Conservation (phyloP, 495 filamentous ascomycete genomes). For the Thermothielavioides terrestris region DNA sequence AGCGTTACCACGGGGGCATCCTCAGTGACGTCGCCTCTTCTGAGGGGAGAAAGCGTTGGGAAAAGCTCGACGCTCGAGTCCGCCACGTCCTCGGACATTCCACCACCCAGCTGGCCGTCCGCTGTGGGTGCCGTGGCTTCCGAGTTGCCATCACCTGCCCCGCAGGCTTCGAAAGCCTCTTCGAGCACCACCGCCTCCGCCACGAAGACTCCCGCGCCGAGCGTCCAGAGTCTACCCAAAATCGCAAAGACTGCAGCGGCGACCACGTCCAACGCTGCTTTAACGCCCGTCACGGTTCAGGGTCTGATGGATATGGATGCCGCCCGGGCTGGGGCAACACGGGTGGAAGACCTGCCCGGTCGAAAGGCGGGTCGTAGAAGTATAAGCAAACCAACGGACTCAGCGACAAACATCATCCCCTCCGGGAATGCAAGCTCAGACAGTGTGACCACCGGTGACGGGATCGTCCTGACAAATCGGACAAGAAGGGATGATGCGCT, state of each 20-base stretch:
- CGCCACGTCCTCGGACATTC: conserved; percentile 27
- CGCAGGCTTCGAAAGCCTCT: conserved; percentile 47
- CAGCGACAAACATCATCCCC: conserved; percentile 11
- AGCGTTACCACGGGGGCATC: conserved; percentile 25
- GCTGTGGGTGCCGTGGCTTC: conserved; percentile 28
- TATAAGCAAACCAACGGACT: conserved; percentile 29
- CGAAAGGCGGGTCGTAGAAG: conserved; percentile 26
- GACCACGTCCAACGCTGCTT: conserved; percentile 17
- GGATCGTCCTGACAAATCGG: conserved; percentile 25
- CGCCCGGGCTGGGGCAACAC: conserved; percentile 29
- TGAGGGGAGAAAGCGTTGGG: conserved; percentile 27
- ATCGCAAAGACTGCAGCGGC: conserved; percentile 33
- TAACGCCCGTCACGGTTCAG: conserved; percentile 51
- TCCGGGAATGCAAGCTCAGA: conserved; percentile 30
- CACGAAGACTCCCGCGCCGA: conserved; percentile 46
- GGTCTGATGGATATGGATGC: conserved; percentile 42
- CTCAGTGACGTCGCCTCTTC: conserved; percentile 30
- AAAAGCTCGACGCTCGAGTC: conserved; percentile 32
- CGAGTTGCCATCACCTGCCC: conserved; percentile 29
- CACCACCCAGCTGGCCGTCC: conserved; percentile 28
- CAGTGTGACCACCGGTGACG: conserved; percentile 28
- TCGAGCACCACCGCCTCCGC: conserved; percentile 46
- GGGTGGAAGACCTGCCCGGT: conserved; percentile 28
- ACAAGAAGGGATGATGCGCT: conserved; percentile 32
- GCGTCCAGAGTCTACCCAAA: conserved; percentile 39